Base-by-base conservation (phyloP, 768 basidiomycete genomes). In the Lactarius sp. region DNA sequence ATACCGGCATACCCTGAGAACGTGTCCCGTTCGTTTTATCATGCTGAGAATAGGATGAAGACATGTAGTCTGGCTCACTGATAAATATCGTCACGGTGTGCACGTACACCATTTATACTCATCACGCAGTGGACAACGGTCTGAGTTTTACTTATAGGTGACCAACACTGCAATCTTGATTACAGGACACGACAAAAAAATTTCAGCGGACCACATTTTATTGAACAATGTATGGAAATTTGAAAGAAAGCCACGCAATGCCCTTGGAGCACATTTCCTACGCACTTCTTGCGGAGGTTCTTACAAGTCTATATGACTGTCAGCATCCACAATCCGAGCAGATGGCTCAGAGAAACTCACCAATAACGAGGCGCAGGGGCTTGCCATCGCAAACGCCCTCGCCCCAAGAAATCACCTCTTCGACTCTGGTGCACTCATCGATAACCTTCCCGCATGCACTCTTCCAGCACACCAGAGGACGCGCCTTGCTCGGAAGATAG, bases 391-490 rank as follows among this genome's bases (percentile, higher is more conserved):
- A 72, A 36, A 64, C 55, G 31, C 76, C 78, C n/a, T 71, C 70
- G 3, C 77, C 76, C 20, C 63, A 67, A 1, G 66, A 62, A 39
- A 77, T 60, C 16, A 76, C 62, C 9, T 62, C 64, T 18, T 73
- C 67, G 16, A 76, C 49, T 27, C 46, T 67, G 36, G 67, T 68
- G 27, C 71, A 62, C 56, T 76, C 75, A 27, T 69, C 72, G 16
- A 76, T 27, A 14, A 51, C 68, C 47, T 69, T 72, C 52, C 79
- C 79, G 50, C 78, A 78, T 5, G 64, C 34, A 4, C 72, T 71
- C 64, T 77, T 69, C 81, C 79, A 81, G 69, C 76, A 73, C 27
- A 81, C 79, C 34, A 73, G 67, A 33, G 75, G 65, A 57, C 78
- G 71, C 44, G 74, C 56, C 60, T 77, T 71, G 22, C 70, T 62